phyloP scores from a whole-genome alignment of 2,329 filamentous ascomycete genomes.

The Phaeosphaeriaceae sp. region DNA sequence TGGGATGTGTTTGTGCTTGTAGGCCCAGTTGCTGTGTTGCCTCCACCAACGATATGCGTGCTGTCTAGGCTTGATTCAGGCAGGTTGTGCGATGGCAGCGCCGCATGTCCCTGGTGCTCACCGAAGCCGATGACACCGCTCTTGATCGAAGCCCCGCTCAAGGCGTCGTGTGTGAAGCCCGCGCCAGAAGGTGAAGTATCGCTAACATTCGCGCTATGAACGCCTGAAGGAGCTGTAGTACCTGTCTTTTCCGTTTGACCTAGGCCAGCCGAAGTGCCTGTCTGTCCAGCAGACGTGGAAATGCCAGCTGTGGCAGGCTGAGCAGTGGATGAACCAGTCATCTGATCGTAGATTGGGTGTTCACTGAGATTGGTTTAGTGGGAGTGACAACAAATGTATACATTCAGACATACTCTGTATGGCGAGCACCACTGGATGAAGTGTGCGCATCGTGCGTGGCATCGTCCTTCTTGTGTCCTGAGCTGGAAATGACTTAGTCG shows the following conservation, averaged over 20 bases:
- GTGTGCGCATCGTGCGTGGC: slow-evolving; percentile 22
- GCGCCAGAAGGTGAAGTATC: slow-evolving; percentile 22
- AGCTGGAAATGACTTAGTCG: slow-evolving; percentile 33
- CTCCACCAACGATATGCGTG: slow-evolving; percentile 27
- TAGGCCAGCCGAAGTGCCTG: slow-evolving; percentile 7
- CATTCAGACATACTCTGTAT: background rate
- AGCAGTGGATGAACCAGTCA: slow-evolving; percentile 15
- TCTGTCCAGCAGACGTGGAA: slow-evolving; percentile 16
- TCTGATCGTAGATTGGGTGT: slow-evolving; percentile 41
- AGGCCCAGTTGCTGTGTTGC: slow-evolving; percentile 15
- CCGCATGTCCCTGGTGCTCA: slow-evolving; percentile 31
- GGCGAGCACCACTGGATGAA: slow-evolving; percentile 16
- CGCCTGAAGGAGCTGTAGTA: slow-evolving; percentile 4
- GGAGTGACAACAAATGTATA: background rate
- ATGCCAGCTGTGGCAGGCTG: slow-evolving; percentile 15
- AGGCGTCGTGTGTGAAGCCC: slow-evolving; percentile 15
- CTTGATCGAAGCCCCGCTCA: slow-evolving; percentile 49
- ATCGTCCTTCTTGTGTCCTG: slow-evolving; percentile 40
- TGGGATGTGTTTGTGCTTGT: slow-evolving; percentile 6
- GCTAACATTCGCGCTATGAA: slow-evolving; percentile 6
- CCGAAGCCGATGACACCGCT: slow-evolving; percentile 49
- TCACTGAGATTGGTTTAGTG: slow-evolving; percentile 12
- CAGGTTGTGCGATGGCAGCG: slow-evolving; percentile 22
- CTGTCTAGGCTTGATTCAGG: slow-evolving; percentile 15
- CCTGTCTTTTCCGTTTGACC: slow-evolving; percentile 5